Conservation (phyloP, 1,139 yeast species). For the Kodamaea ohmeri region DNA sequence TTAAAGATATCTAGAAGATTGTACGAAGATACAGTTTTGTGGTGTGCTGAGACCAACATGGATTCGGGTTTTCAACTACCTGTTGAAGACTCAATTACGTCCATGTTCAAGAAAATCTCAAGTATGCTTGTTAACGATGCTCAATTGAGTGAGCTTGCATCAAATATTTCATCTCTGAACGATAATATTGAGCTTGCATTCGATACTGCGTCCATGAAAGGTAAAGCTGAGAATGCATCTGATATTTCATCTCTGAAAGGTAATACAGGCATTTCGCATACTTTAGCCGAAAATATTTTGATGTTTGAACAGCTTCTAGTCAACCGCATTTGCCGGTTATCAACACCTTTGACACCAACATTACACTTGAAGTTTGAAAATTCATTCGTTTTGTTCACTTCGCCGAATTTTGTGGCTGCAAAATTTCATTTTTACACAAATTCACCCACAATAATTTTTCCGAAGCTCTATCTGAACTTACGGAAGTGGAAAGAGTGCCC, state of each 20-base stretch:
- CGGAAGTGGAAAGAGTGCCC: conserved; percentile 6
- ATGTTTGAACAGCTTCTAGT: conserved; percentile 4
- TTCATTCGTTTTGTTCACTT: conserved; percentile 4
- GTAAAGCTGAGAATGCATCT: too few species aligned
- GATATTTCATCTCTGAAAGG: too few species aligned
- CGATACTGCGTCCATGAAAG: too few species aligned
- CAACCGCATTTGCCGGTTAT: background rate
- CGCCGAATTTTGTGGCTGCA: conserved; percentile 3
- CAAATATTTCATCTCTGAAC: too few species aligned
- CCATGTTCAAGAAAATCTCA: too few species aligned
- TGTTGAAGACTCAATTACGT: too few species aligned
- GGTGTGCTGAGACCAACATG: background rate
- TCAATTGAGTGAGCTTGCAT: too few species aligned
- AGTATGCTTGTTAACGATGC: too few species aligned
- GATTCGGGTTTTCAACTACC: too few species aligned
- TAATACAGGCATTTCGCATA: too few species aligned
- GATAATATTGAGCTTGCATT: too few species aligned
- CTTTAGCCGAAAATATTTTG: conserved; percentile 11
- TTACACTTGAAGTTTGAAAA: conserved; percentile 3
- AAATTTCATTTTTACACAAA: conserved; percentile 10
- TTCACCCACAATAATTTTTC: conserved; percentile 9
- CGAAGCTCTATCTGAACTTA: conserved; percentile 8
- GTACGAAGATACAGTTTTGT: background rate
- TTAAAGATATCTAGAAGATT: background rate
- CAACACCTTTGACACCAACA: background rate